phyloP scores from a whole-genome alignment of 495 filamentous ascomycete species.

The Bacidia gigantensis region DNA sequence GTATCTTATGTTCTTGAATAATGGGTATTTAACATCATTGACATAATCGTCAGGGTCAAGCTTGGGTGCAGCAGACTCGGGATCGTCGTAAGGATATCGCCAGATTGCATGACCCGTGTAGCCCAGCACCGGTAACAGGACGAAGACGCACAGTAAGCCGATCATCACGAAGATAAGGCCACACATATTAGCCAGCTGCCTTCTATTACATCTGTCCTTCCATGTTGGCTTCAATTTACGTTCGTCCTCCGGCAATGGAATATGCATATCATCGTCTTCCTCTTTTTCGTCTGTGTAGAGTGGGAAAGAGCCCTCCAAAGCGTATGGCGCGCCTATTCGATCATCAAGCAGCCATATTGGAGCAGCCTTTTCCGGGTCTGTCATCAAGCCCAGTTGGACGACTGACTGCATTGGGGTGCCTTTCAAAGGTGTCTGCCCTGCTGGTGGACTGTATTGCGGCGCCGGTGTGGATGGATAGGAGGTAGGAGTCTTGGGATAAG shows the following conservation, averaged over 20 bases:
- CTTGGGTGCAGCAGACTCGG: neutral
- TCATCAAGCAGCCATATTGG: conserved; percentile 28
- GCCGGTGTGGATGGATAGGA: conserved; percentile 13
- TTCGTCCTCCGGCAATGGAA: conserved; percentile 34
- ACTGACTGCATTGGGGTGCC: neutral
- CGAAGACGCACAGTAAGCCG: conserved; percentile 32
- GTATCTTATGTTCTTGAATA: conserved; percentile 46
- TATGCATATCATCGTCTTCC: conserved; percentile 36
- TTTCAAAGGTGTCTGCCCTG: conserved; percentile 1
- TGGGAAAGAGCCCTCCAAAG: conserved; percentile 24
- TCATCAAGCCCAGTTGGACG: neutral
- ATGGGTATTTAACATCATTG: conserved; percentile 38
- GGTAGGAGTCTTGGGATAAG: neutral
- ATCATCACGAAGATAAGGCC: conserved; percentile 28
- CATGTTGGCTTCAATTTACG: conserved; percentile 25
- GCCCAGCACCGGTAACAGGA: conserved; percentile 32
- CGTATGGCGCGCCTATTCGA: conserved; percentile 24
- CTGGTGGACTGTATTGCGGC: conserved; percentile 19
- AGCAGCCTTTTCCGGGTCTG: conserved; percentile 16
- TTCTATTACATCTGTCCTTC: conserved; percentile 27
- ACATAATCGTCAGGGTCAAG: conserved; percentile 32
- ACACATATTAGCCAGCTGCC: conserved; percentile 26
- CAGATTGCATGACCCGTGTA: conserved; percentile 21
- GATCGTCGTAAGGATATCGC: neutral
- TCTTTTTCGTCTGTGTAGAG: conserved; percentile 31